These are phyloP conservation scores for Colletotrichum nymphaeae DNA, from an alignment of 2,329 filamentous ascomycete genomes.

Conservation along the genomic window DNA sequence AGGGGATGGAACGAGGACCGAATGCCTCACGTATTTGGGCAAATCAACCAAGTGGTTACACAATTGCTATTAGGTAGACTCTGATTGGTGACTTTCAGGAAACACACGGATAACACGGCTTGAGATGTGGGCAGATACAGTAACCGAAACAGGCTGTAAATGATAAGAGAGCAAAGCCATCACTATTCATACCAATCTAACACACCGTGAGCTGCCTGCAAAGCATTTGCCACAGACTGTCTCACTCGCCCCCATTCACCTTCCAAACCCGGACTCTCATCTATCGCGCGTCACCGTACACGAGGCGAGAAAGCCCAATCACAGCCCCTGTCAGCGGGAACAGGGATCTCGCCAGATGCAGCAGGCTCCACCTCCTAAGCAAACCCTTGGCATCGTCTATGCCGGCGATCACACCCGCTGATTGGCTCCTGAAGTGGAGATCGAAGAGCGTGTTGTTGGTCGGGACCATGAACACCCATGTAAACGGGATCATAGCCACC, in stretches of 20 bases:
- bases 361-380: no score
- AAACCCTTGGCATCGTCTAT: neutral
- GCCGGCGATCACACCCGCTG: neutral
- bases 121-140: no score
- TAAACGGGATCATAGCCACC: neutral
- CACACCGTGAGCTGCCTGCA: neutral
- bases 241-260: neutral
- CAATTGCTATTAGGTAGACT: neutral
- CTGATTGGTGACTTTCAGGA: neutral
- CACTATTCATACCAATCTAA: neutral
- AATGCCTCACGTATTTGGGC: neutral
- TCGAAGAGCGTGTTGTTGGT: neutral
- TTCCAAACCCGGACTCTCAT: neutral
- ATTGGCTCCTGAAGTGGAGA: neutral
- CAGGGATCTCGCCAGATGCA: neutral
- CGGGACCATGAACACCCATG: neutral
- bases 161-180: neutral
- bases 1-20: neutral
- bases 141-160: neutral
- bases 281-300: neutral
- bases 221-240: neutral
- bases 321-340: slow-evolving; percentile 2
- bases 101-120: no score
- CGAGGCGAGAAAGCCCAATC: neutral
- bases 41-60: neutral